Evolutionary conservation across 2,329 filamentous ascomycete species (phyloP).

Genomic region (Fusarium domesticum): DNA sequence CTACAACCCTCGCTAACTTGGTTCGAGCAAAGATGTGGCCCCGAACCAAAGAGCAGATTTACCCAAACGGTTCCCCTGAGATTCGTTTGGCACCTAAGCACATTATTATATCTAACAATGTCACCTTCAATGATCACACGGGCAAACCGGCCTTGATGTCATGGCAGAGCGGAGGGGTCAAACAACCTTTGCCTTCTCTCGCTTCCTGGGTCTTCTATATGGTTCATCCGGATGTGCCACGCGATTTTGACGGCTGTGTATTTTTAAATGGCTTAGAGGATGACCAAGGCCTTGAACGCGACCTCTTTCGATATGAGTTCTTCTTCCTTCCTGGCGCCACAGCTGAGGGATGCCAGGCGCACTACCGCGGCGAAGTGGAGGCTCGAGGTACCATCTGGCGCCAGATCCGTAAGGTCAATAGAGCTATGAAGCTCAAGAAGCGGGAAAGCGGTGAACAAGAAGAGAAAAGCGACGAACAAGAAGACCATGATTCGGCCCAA

Average conservation of each 20-base stretch:
- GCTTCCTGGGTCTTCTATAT: slow-evolving; percentile 4
- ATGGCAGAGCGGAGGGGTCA: not conserved
- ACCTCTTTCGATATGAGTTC: slow-evolving; percentile 1
- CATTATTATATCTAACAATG: not conserved
- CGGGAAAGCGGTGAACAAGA: not conserved
- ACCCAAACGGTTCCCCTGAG: not conserved
- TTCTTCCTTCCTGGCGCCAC: slow-evolving; percentile 4
- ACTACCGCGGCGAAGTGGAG: slow-evolving; percentile 5
- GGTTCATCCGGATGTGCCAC: slow-evolving; percentile 1
- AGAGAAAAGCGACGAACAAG: not conserved
- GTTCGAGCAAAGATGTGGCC: slow-evolving; percentile 1
- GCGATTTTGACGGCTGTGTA: slow-evolving; percentile 1
- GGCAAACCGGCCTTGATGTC: slow-evolving; percentile 1
- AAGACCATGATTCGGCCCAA: not conserved
- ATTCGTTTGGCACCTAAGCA: not conserved
- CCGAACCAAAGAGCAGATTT: not conserved
- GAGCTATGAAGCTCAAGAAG: slow-evolving; percentile 3
- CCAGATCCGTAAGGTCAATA: slow-evolving; percentile 4
- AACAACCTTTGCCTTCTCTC: not conserved
- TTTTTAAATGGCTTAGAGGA: not conserved
- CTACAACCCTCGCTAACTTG: not conserved
- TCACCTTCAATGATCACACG: slow-evolving; percentile 3
- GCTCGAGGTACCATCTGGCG: slow-evolving; percentile 9
- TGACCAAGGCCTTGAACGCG: not conserved
- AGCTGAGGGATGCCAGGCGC: slow-evolving; percentile 1